These are phyloP conservation scores for Crotalaria pallida DNA, from an alignment of 306 rosid species.

Conservation along the genomic window DNA sequence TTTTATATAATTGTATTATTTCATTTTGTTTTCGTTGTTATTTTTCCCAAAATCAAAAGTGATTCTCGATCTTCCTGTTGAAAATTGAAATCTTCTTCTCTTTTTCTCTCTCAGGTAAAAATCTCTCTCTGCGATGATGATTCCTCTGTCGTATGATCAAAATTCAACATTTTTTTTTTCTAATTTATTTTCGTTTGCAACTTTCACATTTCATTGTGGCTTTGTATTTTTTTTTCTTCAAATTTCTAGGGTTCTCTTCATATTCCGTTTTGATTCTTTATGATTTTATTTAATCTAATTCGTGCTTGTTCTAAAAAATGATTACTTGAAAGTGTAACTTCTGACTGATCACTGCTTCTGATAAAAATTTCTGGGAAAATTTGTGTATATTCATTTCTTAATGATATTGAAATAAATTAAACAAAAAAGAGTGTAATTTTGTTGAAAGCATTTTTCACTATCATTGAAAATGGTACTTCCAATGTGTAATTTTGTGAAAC, in stretches of 20 bases:
- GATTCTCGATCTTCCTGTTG: constrained; percentile 18
- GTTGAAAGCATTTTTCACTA: background rate
- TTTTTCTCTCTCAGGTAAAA: background rate
- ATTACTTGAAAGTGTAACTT: background rate
- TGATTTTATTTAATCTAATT: background rate
- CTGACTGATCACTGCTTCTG: background rate
- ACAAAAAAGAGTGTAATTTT: background rate
- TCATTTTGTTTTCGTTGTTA: background rate
- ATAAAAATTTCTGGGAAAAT: background rate
- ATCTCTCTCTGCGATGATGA: background rate
- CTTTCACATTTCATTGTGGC: background rate
- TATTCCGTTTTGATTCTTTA: background rate
- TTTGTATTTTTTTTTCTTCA: background rate
- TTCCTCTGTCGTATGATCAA: background rate
- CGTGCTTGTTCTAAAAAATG: background rate
- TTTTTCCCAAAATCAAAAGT: background rate
- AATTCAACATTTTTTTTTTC: background rate
- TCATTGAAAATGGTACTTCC: no score
- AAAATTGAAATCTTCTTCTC: background rate
- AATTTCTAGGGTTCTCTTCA: constrained; percentile 43
- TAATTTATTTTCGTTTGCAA: background rate
- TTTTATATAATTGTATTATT: background rate
- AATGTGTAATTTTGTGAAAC: no score
- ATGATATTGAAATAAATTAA: background rate
- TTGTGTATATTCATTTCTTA: background rate